Percentiles rank a stretch among this genome's conserved stretches.
Conservation (phyloP, 1,139 yeast genomes). For the Pichia sp. region DNA sequence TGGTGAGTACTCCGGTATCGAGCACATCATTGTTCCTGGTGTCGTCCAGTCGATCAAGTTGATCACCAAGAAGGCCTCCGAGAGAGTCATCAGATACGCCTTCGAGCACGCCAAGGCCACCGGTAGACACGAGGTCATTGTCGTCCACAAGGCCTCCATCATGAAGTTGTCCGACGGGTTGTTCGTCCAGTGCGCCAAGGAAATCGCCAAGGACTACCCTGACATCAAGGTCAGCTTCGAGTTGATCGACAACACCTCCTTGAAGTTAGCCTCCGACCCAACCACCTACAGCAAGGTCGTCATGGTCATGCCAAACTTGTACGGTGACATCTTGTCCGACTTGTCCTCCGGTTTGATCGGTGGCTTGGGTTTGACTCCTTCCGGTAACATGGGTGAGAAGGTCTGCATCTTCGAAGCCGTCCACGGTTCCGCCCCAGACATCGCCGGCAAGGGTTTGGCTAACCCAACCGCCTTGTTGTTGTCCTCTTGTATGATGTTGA, state of each 20-base stretch:
- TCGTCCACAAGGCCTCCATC: constrained; percentile 97
- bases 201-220: constrained; percentile 87
- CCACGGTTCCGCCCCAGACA: constrained; percentile 98
- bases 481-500: constrained; percentile 97
- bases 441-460: constrained; percentile 96
- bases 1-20: constrained; percentile 99
- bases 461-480: constrained; percentile 96
- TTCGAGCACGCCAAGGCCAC: constrained; percentile 91
- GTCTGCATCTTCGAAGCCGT: constrained; percentile 98
- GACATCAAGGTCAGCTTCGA: constrained; percentile 79
- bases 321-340: constrained; percentile 98
- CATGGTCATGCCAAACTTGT: constrained; percentile 98
- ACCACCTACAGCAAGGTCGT: constrained; percentile 76
- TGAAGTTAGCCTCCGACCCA: constrained; percentile 87
- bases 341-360: constrained; percentile 96
- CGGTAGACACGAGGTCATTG: constrained; percentile 84
- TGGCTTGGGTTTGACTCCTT: constrained; percentile 97
- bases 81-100: constrained; percentile 93
- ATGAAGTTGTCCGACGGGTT: constrained; percentile 98
- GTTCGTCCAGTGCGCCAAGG: constrained; percentile 87
- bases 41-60: constrained; percentile 97
- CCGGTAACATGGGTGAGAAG: constrained; percentile 98
- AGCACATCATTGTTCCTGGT: constrained; percentile 96
- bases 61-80: constrained; percentile 94
- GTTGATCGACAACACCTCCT: constrained; percentile 91